Base-by-base conservation (phyloP, 352 stramenopile genomes). In the Aphanomyces cochlioides region DNA sequence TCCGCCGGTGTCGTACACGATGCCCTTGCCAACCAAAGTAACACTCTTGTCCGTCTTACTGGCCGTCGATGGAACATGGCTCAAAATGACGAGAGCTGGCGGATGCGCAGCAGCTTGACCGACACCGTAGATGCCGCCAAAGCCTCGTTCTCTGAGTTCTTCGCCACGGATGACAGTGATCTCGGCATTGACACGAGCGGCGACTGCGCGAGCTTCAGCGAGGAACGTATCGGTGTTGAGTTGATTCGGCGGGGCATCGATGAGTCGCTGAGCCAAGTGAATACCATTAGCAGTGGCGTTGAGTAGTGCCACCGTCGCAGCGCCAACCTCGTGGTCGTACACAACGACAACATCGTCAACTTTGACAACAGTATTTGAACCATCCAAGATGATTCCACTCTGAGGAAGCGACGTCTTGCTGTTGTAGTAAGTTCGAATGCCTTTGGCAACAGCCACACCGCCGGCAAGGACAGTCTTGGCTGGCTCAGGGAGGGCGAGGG, bases 51-150 rank as follows among this genome's bases (percentile, higher is more conserved):
- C 36, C 8, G 74, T 63, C 37, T 74, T 73, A 4, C 72, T 56
- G 1, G 61, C 60, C 7, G 74, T 75, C 4, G 67, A 61, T 0
- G 85, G 87, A 73, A 87, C 79, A 69, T 97, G 84, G 47, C 84
- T 92, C 59, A 98, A 69, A 45, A 98, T 87, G 34, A 98, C 81
- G 3, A 98, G 78, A 47, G 92, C 88, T 1, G 95, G 93, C 61
- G 90, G 85, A 77, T 96, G 82, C 19, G 74, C 73, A 2, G 93
- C 88, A 13, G 88, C 93, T 77, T 98, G 96, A 28, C 95, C 92
- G 21, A 98, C 93, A 58, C 88, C 88, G 72, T 96, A 97, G 59
- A 98, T 87, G 8, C 94, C 95, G 47, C 95, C 93, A 66, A 98
- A 97, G 39, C 94, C 93, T 41, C 84, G 75, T 56, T 92, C 79